These are phyloP conservation scores for Teratosphaeria pseudoeucalypti DNA, from an alignment of 2,329 filamentous ascomycete species.

Conservation along the genomic window DNA sequence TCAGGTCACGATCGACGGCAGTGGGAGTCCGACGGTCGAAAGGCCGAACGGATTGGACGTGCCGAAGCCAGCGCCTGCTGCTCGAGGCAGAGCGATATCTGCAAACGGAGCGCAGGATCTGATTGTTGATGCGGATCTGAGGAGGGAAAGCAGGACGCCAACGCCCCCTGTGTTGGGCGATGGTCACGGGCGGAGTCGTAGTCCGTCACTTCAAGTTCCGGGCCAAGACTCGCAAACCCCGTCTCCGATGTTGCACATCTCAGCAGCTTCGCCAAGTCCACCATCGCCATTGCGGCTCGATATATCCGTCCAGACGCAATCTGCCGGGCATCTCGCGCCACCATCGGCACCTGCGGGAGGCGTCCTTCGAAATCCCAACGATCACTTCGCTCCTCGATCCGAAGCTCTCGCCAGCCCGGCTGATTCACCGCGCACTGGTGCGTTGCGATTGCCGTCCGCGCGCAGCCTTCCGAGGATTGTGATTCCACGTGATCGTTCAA, in stretches of 20 bases:
- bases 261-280: constrained; percentile 1
- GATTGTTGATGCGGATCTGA: constrained; percentile 31
- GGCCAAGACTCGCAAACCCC: not conserved
- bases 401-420: constrained; percentile 1
- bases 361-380: not conserved
- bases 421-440: constrained; percentile 10
- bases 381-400: constrained; percentile 1
- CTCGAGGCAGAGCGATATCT: constrained; percentile 44
- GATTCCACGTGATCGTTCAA: constrained; percentile 26
- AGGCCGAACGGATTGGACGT: constrained; percentile 16
- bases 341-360: not conserved
- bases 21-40: constrained; percentile 5
- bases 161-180: not conserved
- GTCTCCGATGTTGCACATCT: constrained; percentile 4
- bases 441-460: constrained; percentile 17
- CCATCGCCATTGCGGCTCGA: not conserved
- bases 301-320: not conserved
- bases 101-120: constrained; percentile 45
- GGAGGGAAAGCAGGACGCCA: not conserved
- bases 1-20: constrained; percentile 3
- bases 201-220: constrained; percentile 1
- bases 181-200: not conserved
- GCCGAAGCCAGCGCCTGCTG: constrained; percentile 13
- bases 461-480: constrained; percentile 30
- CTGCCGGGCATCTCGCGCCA: constrained; percentile 1